These are phyloP conservation scores for Wallacemonas rigidus DNA, from an alignment of 208 protist species.

Conservation along the genomic window DNA sequence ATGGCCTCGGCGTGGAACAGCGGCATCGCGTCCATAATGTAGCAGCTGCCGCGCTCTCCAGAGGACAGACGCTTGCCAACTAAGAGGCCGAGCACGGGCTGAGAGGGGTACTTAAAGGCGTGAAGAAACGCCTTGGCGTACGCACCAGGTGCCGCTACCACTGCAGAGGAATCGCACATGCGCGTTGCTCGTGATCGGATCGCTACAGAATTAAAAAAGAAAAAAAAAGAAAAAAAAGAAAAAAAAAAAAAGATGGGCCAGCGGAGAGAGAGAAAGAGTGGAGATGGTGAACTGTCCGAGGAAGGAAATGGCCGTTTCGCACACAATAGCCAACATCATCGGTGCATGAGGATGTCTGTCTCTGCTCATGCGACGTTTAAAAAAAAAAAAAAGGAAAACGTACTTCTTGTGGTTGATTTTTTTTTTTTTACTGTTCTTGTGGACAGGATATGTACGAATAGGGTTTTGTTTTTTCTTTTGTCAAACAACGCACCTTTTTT, in stretches of 20 bases:
- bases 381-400: too few relatives aligned
- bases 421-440: too few relatives aligned
- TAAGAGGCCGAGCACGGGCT: conserved; percentile 79
- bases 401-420: too few relatives aligned
- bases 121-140: conserved; percentile 86
- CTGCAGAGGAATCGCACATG: conserved; percentile 27
- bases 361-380: too few relatives aligned
- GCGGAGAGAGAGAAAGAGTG: too few relatives aligned
- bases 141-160: conserved; percentile 67
- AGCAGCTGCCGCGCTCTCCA: conserved; percentile 31
- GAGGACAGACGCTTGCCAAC: conserved; percentile 74
- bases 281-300: too few relatives aligned
- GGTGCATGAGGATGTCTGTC: too few relatives aligned
- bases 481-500: too few relatives aligned
- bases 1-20: conserved; percentile 82
- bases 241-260: not conserved
- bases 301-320: too few relatives aligned
- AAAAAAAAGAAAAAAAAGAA: conserved; percentile 2
- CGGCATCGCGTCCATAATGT: conserved; percentile 71
- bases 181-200: not conserved
- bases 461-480: too few relatives aligned
- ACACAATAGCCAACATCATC: too few relatives aligned
- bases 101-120: conserved; percentile 85
- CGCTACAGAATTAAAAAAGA: not conserved
- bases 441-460: too few relatives aligned